Base-by-base conservation (phyloP, 2,329 filamentous ascomycete genomes). In the Phoma sp. region DNA sequence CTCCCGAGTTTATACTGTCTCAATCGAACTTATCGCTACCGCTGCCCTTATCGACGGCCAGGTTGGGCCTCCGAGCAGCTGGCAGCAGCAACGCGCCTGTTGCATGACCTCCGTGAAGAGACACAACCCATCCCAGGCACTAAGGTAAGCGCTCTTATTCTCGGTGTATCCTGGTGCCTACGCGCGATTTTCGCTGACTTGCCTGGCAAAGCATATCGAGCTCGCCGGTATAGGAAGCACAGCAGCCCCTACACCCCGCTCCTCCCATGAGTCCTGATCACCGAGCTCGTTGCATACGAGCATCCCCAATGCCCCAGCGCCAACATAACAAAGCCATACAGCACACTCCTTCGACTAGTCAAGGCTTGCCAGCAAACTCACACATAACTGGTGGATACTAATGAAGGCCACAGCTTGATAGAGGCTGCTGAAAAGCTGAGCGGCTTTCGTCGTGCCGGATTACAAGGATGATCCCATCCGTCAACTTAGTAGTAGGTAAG, bases 21-120 rank as follows among this genome's bases (percentile, higher is more conserved):
- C 17, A 22, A n/a, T 15, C 37, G 25, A 43, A 40, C 41, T 40
- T 21, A 19, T 29, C 31, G 17, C 35, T 24, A 17, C 15, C 29
- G 21, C 24, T 21, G 19, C 41, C 37, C 31, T 32, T 12, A 6
- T 17, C 24, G 22, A 38, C 15, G 17, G 8, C 7, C 9, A 3
- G 31, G 19, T 37, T 36, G 29, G 46, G 32, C 45, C 19, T 32
- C 51, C 51, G 13, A 33, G 31, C 25, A 27, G 15, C 52, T 49
- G n/a, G 45, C 13, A 27, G 21, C 29, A 32, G 21, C 15, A 29
- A 19, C 24, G 31, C 8, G 35, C 9, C 25, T 17, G 17, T 19
- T n/a, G 5, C 19, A 3, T n/a, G 12, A 27, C 32, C 21, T n/a
- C 7, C 1, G 12, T 2, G 19, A 19, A 10, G 24, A 22, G 3